Evolutionary conservation across 116 monocot genomes (phyloP), one percentile per base, ranked within the genome.

Genomic region (Thalassia testudinum): DNA sequence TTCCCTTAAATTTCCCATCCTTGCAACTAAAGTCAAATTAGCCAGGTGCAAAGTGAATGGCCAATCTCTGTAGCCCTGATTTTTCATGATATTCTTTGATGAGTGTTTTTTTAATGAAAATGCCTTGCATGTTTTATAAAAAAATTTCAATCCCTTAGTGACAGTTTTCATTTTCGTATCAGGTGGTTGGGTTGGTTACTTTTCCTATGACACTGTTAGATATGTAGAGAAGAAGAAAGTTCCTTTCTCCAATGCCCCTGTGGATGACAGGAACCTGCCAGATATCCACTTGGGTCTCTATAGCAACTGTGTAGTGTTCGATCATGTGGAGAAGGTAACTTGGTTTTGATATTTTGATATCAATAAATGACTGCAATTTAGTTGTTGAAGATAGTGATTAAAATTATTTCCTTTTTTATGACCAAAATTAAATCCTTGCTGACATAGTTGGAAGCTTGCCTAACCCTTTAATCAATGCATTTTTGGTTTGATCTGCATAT

Each of bases 101-200:
- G 21, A 10, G 10, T 18, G 18, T 50, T 50, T 21, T 14, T 42
- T 12, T 42, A 42, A 42, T 42, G 42, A 12, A 11, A 42, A 42
- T 16, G 16, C 42, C 0, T 11, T 16, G 16, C 14, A 11, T 20
- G 21, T 24, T 8, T 8, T 16, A 4, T 18, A 11, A 25, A 14
- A 26, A 11, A 25, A 23, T 11, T 16, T 52, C 12, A 25, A 26
- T 26, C 27, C 12, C 16, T 5, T 22, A 52, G 10, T 20, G 7
- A 24, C 12, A 24, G 52, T 23, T 56, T 34, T 30, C 11, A n/a
- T 15, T 67, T 60, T 38, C 28, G 69, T 42, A 70, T 23, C 66
- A 89, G 92, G 92, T 56, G 92, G 92, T 28, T 92, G 87, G 92
- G 75, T 86, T 28, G 92, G 92, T n/a, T n/a, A n/a, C n/a, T n/a